Percentiles rank a stretch among this genome's conserved stretches.
Conservation (phyloP, 352 stramenopile genomes). For the Phytophthora lateralis region DNA sequence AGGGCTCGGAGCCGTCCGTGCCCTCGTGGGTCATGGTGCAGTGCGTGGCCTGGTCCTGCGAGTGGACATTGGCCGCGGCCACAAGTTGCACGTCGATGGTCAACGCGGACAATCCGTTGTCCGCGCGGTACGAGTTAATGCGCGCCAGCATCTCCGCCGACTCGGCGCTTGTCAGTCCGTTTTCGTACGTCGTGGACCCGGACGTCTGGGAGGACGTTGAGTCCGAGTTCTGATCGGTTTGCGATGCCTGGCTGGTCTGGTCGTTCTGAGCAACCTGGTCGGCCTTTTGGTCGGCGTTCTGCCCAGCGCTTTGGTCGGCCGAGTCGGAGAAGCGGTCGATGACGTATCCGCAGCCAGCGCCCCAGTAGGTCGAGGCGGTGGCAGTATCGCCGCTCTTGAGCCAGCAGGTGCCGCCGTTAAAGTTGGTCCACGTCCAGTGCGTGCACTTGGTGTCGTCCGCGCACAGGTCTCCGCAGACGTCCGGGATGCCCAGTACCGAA, state of each 20-base stretch:
- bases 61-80: constrained; percentile 46
- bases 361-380: constrained; percentile 24
- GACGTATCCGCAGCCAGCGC: constrained; percentile 48
- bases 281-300: constrained; percentile 4
- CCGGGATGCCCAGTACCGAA: constrained; percentile 32
- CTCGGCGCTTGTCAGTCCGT: constrained; percentile 43
- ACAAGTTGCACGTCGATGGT: constrained; percentile 45
- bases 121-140: constrained; percentile 57
- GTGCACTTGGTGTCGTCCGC: constrained; percentile 36
- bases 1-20: constrained; percentile 40
- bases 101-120: constrained; percentile 42
- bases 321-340: constrained; percentile 40
- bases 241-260: not conserved
- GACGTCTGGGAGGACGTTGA: constrained; percentile 12
- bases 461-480: constrained; percentile 46
- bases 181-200: constrained; percentile 31
- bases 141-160: constrained; percentile 46
- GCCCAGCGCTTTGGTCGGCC: constrained; percentile 14
- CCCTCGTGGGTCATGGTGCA: constrained; percentile 56
- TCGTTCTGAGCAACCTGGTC: constrained; percentile 8
- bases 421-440: constrained; percentile 51
- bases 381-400: constrained; percentile 42
- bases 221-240: constrained; percentile 1
- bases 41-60: constrained; percentile 45
- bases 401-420: constrained; percentile 52